These are phyloP conservation scores for Colletotrichum incanum DNA, from an alignment of 2,329 filamentous ascomycete genomes.

Conservation along the genomic window DNA sequence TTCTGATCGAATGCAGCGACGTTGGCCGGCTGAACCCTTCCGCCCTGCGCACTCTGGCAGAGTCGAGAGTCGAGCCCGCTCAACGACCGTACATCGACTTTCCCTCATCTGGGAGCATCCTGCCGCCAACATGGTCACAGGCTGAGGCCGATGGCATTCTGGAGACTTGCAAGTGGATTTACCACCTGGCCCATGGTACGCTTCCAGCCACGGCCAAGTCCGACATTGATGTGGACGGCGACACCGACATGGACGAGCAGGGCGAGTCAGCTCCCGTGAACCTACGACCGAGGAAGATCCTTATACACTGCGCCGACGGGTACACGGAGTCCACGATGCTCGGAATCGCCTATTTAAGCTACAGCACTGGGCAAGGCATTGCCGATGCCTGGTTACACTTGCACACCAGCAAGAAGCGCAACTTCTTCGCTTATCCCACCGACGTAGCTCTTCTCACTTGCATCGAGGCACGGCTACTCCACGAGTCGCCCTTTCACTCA, in stretches of 20 bases:
- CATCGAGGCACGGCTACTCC: slow-evolving; percentile 82
- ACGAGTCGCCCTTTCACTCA: slow-evolving; percentile 73
- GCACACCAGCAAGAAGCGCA: slow-evolving; percentile 85
- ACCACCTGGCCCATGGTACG: slow-evolving; percentile 82
- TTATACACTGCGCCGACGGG: slow-evolving; percentile 95
- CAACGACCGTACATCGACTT: slow-evolving; percentile 77
- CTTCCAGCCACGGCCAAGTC: slow-evolving; percentile 48
- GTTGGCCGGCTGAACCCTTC: slow-evolving; percentile 81
- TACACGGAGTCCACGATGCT: slow-evolving; percentile 96
- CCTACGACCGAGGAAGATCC: slow-evolving; percentile 74
- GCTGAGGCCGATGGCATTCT: slow-evolving; percentile 87
- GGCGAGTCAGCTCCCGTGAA: slow-evolving; percentile 29
- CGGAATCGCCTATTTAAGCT: slow-evolving; percentile 93
- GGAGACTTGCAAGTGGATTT: slow-evolving; percentile 92
- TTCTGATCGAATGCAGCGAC: slow-evolving; percentile 92
- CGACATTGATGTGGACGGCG: slow-evolving; percentile 63
- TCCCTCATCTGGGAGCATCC: slow-evolving; percentile 93
- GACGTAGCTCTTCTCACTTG: slow-evolving; percentile 87
- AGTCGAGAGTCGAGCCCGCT: slow-evolving; percentile 61
- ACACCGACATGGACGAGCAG: slow-evolving; percentile 66
- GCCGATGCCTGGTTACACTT: slow-evolving; percentile 90
- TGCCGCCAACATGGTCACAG: slow-evolving; percentile 87
- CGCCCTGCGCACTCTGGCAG: slow-evolving; percentile 75
- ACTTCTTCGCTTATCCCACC: slow-evolving; percentile 96
- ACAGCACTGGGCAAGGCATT: slow-evolving; percentile 84